Evolutionary conservation across 2,329 filamentous ascomycete genomes (phyloP), one percentile per base, ranked within the genome.

Genomic region (Botryotinia globosa): DNA sequence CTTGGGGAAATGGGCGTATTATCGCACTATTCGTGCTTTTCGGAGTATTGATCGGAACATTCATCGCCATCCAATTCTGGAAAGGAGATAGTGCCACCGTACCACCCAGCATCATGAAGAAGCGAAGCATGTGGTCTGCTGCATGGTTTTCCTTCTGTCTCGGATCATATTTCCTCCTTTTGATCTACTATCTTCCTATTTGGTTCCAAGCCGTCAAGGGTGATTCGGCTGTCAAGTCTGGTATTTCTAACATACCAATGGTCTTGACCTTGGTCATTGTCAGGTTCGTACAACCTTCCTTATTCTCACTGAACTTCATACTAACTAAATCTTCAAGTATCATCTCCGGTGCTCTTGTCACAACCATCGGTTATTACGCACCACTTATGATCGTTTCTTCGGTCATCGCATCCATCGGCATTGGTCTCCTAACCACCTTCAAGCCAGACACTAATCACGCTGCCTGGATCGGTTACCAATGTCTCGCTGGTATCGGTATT

Each of bases 401-500:
- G 4, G 82, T 83, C 56, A 77, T 90, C 73, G 61, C 68, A 29
- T 59, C 77, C 8, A 67, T 78, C 18, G 77, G 80, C 1, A 74
- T 85, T 86, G 88, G 87, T 42, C 82, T 90, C 71, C 83, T 90
- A 72, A 85, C 86, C 0, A 88, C 86, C 0, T 83, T 88, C 34
- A 80, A 81, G 32, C 82, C 87, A 5, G 76, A 84, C 74, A 88
- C 85, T 4, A 81, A 83, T 1, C 79, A 85, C 12, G 77, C 80
- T 18, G 81, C 82, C 58, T 90, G 87, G 87, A 86, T 89, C 74
- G 87, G 87, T 25, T 89, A 86, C 79, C 87, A 89, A 77, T 84
- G 87, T 64, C 77, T 90, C 29, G 81, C 76, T 39, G 88, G 87
- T 58, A 81, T 88, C 5, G 88, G 88, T 51, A 83, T 87, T 16